Evolutionary conservation across 2,329 filamentous ascomycete genomes (phyloP).

Genomic region (Calonectria pauciramosa): DNA sequence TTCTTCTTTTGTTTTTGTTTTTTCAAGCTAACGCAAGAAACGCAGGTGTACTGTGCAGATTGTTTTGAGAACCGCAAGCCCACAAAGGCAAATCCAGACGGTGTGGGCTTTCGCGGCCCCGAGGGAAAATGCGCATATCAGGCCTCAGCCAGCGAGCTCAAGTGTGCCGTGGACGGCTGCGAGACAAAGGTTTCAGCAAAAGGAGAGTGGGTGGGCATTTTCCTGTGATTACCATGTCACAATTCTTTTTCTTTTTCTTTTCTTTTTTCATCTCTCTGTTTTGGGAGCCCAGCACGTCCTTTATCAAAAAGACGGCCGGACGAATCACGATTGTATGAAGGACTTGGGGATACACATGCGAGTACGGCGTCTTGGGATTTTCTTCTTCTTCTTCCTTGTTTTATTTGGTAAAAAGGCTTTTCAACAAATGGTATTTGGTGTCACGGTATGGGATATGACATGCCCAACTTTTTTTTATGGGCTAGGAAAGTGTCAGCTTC

Average conservation of each 20-base stretch:
- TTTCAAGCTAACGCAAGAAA: constrained; percentile 1
- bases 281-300: not conserved
- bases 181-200: constrained; percentile 66
- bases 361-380: not conserved
- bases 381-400: not conserved
- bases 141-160: constrained; percentile 50
- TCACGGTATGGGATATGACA: not conserved
- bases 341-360: not conserved
- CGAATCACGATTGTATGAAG: constrained; percentile 4
- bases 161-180: constrained; percentile 72
- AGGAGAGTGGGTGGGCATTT: constrained; percentile 73
- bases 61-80: constrained; percentile 71
- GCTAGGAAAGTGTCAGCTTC: not conserved
- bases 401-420: not conserved
- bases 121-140: constrained; percentile 44
- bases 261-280: not conserved
- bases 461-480: not conserved
- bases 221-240: constrained; percentile 55
- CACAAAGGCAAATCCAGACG: constrained; percentile 49
- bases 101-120: constrained; percentile 56
- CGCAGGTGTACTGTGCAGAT: constrained; percentile 72
- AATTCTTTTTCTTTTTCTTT: not conserved
- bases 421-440: not conserved
- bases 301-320: not conserved
- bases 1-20: not conserved